A percentile compares a stretch with the other conserved stretches of the same genome.
Conservation (phyloP, 164 flowering plant genomes). For the Berberis thunbergii region DNA sequence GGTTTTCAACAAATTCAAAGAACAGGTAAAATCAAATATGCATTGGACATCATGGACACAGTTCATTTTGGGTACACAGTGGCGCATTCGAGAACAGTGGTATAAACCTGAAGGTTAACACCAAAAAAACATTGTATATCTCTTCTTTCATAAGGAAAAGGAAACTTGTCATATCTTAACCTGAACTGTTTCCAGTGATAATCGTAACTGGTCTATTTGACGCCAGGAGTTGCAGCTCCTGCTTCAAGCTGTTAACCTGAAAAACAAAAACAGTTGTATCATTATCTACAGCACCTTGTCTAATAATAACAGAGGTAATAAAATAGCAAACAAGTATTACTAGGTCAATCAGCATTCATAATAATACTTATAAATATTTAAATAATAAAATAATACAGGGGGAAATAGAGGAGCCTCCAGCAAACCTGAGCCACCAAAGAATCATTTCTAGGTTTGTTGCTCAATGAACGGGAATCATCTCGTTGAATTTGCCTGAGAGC, state of each 20-base stretch:
- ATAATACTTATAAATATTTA: no score
- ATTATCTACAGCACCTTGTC: background rate
- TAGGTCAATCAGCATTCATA: no score
- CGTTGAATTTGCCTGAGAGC: slow-evolving; percentile 36
- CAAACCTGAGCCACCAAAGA: slow-evolving; percentile 72
- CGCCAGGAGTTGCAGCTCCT: slow-evolving; percentile 59
- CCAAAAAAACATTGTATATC: no score
- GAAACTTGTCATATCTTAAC: slow-evolving; percentile 18
- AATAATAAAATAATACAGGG: no score
- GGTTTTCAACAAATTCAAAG: no score
- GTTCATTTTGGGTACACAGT: no score
- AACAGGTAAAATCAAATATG: no score
- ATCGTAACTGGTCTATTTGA: slow-evolving; percentile 52
- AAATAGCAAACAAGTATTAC: no score
- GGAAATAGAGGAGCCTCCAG: background rate
- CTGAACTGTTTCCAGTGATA: slow-evolving; percentile 50
- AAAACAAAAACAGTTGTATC: background rate
- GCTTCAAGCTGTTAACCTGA: slow-evolving; percentile 62
- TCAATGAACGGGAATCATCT: slow-evolving; percentile 35
- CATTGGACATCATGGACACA: no score
- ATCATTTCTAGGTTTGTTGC: slow-evolving; percentile 52
- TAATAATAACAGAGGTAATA: no score
- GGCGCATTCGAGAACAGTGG: no score
- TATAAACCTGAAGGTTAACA: no score
- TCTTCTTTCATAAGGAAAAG: background rate